phyloP scores from a whole-genome alignment of 1,284 basidiomycete genomes.

The Pascua sp. region DNA sequence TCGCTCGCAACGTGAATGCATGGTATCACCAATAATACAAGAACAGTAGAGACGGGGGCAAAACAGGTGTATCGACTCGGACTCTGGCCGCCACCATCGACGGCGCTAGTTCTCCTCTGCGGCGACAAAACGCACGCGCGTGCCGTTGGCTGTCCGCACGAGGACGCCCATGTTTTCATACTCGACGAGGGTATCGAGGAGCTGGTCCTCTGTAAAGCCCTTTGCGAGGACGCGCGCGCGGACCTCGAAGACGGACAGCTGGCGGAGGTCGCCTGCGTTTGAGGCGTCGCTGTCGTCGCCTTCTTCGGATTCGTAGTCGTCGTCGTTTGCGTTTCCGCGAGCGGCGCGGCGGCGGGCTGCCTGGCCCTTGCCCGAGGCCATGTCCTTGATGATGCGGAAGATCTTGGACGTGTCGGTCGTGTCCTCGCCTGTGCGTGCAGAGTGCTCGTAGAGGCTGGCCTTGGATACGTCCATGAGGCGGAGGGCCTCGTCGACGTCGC shows the following conservation, averaged over 20 bases:
- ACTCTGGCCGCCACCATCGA: too few species aligned
- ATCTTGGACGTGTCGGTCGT: constrained; percentile 75
- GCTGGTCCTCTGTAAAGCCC: constrained; percentile 84
- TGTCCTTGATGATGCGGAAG: constrained; percentile 82
- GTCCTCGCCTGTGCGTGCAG: constrained; percentile 61
- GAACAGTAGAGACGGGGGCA: too few species aligned
- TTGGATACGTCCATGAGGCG: constrained; percentile 96
- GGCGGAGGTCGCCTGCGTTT: constrained; percentile 56
- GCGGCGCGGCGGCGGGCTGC: constrained; percentile 43
- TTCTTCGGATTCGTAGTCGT: constrained; percentile 50
- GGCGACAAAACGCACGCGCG: constrained; percentile 60
- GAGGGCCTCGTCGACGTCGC: constrained; percentile 94
- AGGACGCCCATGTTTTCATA: constrained; percentile 78
- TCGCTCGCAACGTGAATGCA: too few species aligned
- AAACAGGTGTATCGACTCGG: too few species aligned
- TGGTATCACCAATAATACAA: too few species aligned
- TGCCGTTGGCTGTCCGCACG: constrained; percentile 68
- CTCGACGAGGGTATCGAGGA: constrained; percentile 77
- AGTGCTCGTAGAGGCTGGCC: constrained; percentile 74
- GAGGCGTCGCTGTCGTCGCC: constrained; percentile 58
- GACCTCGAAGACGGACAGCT: constrained; percentile 71
- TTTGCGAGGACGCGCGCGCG: constrained; percentile 75
- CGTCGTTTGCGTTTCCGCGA: constrained; percentile 46
- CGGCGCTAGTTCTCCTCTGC: constrained; percentile 21
- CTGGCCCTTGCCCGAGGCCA: constrained; percentile 56